Base-by-base conservation (phyloP, 371 early-diverging fungal genomes). In the Mucor racemosus region DNA sequence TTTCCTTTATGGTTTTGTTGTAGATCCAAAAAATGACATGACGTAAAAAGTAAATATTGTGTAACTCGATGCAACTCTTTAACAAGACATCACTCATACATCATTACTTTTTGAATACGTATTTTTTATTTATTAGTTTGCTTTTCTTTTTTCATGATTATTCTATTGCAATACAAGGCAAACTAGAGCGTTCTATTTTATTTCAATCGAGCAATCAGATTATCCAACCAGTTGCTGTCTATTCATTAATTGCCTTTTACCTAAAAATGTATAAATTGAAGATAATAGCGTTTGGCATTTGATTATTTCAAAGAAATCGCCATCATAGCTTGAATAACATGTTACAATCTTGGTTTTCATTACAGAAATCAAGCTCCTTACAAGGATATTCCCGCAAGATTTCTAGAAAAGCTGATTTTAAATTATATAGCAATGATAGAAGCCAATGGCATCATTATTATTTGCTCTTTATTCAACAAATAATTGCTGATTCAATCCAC, bases 1-100 rank as follows among this genome's bases (percentile, higher is more conserved):
- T 62, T 61, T 36, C 34, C 19, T 39, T 48, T 50, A 56, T 36
- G 15, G n/a, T 56, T 35, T 35, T 56, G 36, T 11, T 56, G 56
- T 56, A 56, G 56, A 56, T 56, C 56, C 36, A 56, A 54, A 26
- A 53, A 0, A 8, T 56, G 10, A 56, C 56, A 56, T 56, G 56
- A 56, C 56, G 56, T 56, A 56, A 56, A 56, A n/a, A 56, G n/a
- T 14, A 2, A 13, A 56, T 35, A 56, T 36, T 15, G 56, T 56
- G 56, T 56, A 56, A 56, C 53, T 31, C 11, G 17, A 56, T 15
- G 56, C 36, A 35, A 36, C 53, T 53, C 53, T 53, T 53, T 53
- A 26, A 56, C 56, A 55, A 55, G 56, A 55, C 56, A 56, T 56
- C 56, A 56, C 56, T 36, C 36, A 56, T 56, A 56, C 56, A 56